Evolutionary conservation across 176 grass and related monocot genomes (phyloP).

Genomic region (Dactylis glomerata): DNA sequence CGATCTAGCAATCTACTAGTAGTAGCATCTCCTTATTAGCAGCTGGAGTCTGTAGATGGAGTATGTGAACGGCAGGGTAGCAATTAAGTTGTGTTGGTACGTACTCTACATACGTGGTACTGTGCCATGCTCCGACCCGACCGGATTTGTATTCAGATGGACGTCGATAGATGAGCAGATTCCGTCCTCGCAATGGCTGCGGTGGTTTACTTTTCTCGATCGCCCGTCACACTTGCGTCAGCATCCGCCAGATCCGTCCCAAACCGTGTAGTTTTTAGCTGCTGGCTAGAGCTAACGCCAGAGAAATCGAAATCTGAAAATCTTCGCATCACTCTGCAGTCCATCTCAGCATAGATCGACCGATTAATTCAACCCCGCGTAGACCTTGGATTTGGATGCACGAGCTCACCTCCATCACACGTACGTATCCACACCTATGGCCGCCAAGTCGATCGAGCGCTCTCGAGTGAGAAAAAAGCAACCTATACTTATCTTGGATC

Average conservation of each 20-base stretch:
- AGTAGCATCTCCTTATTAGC: neutral
- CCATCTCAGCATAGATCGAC: neutral
- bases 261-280: neutral
- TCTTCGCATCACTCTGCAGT: neutral
- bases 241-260: neutral
- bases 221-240: neutral
- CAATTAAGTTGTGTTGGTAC: neutral
- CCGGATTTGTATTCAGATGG: conserved; percentile 1
- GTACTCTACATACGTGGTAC: neutral
- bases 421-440: neutral
- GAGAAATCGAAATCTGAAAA: neutral
- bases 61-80: neutral
- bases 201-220: neutral
- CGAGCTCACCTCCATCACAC: neutral
- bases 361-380: conserved; percentile 1
- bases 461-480: neutral
- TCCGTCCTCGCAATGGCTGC: neutral
- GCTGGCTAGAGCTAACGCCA: neutral
- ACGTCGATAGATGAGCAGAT: conserved; percentile 1
- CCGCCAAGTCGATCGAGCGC: neutral
- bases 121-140: neutral
- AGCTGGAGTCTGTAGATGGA: neutral
- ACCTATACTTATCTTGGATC: neutral
- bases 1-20: neutral
- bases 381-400: conserved; percentile 1